Base-by-base conservation (phyloP, 148 eudicot genomes). In the Pouteria glomerata region DNA sequence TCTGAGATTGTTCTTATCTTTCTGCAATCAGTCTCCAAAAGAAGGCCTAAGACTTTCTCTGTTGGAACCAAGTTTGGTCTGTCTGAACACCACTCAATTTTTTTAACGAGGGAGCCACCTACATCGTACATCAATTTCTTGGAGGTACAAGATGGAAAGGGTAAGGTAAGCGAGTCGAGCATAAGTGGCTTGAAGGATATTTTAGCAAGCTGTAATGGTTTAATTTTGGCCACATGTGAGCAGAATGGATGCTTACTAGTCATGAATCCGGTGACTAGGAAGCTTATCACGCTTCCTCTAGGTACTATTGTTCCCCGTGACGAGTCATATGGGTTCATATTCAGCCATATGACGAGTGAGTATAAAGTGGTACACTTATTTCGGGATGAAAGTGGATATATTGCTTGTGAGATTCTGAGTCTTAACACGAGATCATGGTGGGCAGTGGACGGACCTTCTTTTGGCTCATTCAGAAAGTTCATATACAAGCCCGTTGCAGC, bases 351-450 rank as follows among this genome's bases (percentile, higher is more conserved):
- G 30, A 51, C 71, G n/a, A 66, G 69, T 12, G 75, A 48, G 34
- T 84, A 67, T 29, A 84, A 78, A 63, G 85, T 84, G 59, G 85
- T 84, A 23, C 85, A 81, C 71, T 63, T 84, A 76, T 81, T 73
- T 33, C 72, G 73, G 57, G 87, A 81, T 33, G 60, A 44, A 27
- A 27, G 4, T 35, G 52, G 27, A 15, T 37, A 57, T 56, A 63
- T 55, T 51, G 66, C 71, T 41, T 85, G 81, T 82, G 85, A 82
- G 77, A 66, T 82, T 45, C 68, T 78, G 67, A 74, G 76, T 57
- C 53, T 77, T 62, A 31, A 48, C 23, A 72, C 77, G 14, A 72
- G 78, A 73, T 41, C 58, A 27, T 85, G 88, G 88, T 58, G 60
- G 45, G 78, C 34, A 24, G 80, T 85, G 30, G 76, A 82, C 33